Evolutionary conservation across 2,329 filamentous ascomycete genomes (phyloP), one percentile per base, ranked within the genome.

Genomic region (Periconia sp.): DNA sequence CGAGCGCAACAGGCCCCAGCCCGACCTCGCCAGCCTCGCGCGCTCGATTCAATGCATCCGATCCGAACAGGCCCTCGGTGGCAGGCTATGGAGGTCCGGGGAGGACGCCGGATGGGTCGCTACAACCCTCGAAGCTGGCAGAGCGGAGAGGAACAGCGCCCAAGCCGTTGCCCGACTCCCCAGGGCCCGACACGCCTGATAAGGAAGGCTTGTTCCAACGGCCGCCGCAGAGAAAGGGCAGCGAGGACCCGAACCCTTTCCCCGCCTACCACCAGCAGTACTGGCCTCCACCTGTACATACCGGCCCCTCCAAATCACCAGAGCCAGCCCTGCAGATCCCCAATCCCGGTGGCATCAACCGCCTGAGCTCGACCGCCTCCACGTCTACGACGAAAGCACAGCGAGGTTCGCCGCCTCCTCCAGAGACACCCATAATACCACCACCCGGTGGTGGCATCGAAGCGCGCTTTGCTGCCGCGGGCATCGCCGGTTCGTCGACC

Each of bases 381-480:
- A 95, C 86, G 10, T 95, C 92, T 2, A 99, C 94, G 1, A 96
- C 92, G 2, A 85, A 89, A 53, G 94, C 94, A 15, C 92, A 88
- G 63, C 83, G 94, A 57, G 94, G 94, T 30, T 97, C 92, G 19
- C 94, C 94, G 4, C 92, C 94, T 4, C 94, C 94, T 1, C 94
- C 94, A 7, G 92, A 97, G 68, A 97, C 94, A 0, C 90, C 94
- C 22, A 81, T 87, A 21, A 88, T 87, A 28, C 88, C 87, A 39
- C 78, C 84, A n/a, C 83, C 86, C 2, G 84, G 84, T 40, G 89
- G 88, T 28, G 89, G 89, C 42, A 96, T 96, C 57, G 92, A 96
- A 68, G 89, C 90, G 36, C 84, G 91, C 41, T 96, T 95, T 78
- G 92, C 92, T 3, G 90, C 91, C 3, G 88, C 91, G 19, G 92